These are phyloP conservation scores for Dissophora ornata DNA, from an alignment of 192 early-diverging fungal genomes.

Conservation along the genomic window DNA sequence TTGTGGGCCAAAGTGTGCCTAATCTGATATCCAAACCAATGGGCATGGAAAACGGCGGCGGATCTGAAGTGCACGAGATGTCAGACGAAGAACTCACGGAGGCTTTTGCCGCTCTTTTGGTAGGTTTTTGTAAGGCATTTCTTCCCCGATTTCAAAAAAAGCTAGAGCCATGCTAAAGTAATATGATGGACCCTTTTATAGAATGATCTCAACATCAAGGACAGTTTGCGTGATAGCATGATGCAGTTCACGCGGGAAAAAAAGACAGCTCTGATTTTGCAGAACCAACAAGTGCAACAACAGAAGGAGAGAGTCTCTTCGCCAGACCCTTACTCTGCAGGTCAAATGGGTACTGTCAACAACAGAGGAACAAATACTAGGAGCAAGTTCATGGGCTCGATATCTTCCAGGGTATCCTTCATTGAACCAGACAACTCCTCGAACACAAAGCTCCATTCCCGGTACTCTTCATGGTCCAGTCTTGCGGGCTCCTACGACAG, in stretches of 20 bases:
- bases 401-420: conserved; percentile 45
- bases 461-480: conserved; percentile 52
- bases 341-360: conserved; percentile 7
- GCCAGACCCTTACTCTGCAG: conserved; percentile 30
- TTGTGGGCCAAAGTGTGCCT: conserved; percentile 25
- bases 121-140: neutral
- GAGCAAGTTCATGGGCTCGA: conserved; percentile 42
- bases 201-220: conserved; percentile 62
- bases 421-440: conserved; percentile 42
- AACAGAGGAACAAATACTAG: neutral
- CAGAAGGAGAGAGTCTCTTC: conserved; percentile 41
- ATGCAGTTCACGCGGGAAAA: conserved; percentile 54
- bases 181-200: neutral
- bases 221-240: conserved; percentile 46
- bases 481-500: conserved; percentile 40
- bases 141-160: neutral
- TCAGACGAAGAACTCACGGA: conserved; percentile 35
- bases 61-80: conserved; percentile 31
- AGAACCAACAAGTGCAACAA: conserved; percentile 46
- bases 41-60: conserved; percentile 9
- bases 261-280: conserved; percentile 48
- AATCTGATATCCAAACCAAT: conserved; percentile 33
- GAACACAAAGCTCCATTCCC: conserved; percentile 29
- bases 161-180: neutral
- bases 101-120: conserved; percentile 24